Percentiles rank a stretch among this genome's conserved stretches.
These are phyloP conservation scores for Talaromyces stipitatus DNA, from an alignment of 495 filamentous ascomycete species.

Conservation along the genomic window DNA sequence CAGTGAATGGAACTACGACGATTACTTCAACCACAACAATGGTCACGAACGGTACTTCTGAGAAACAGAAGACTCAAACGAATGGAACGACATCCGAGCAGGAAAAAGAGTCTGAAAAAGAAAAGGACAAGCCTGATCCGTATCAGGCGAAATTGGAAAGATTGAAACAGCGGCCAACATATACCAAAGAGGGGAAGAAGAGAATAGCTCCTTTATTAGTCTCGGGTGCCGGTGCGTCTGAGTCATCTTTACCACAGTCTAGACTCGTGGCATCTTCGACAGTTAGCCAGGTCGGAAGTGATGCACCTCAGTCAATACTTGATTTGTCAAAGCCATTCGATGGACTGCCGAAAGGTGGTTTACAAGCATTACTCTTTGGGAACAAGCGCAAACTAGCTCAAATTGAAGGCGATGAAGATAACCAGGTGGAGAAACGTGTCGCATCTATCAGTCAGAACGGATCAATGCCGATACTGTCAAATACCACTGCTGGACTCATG, in stretches of 20 bases:
- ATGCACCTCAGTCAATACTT: conserved; percentile 75
- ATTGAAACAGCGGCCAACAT: conserved; percentile 82
- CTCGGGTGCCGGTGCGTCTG: conserved; percentile 70
- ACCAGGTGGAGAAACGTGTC: conserved; percentile 55
- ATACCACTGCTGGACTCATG: conserved; percentile 68
- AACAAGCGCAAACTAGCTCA: conserved; percentile 81
- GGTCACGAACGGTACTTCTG: conserved; percentile 12
- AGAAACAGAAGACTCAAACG: conserved; percentile 28
- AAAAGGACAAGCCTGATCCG: conserved; percentile 45
- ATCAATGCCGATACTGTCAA: conserved; percentile 64
- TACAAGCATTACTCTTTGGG: conserved; percentile 76
- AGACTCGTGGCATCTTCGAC: conserved; percentile 67
- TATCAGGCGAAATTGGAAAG: conserved; percentile 63
- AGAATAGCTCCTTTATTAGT: conserved; percentile 87
- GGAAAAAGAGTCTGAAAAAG: conserved; percentile 15
- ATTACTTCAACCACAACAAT: not conserved
- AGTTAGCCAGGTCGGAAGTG: conserved; percentile 46
- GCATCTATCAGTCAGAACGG: conserved; percentile 50
- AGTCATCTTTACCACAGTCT: conserved; percentile 80
- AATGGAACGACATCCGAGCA: conserved; percentile 39
- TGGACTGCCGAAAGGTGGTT: conserved; percentile 82
- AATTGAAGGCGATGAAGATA: conserved; percentile 61
- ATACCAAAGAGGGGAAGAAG: conserved; percentile 96
- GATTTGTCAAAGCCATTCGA: conserved; percentile 94
- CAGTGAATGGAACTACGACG: conserved; percentile 29